Percentiles rank a stretch among this genome's conserved stretches.
Conservation (phyloP, 345 rosid species). For the Nephelium lappaceum region DNA sequence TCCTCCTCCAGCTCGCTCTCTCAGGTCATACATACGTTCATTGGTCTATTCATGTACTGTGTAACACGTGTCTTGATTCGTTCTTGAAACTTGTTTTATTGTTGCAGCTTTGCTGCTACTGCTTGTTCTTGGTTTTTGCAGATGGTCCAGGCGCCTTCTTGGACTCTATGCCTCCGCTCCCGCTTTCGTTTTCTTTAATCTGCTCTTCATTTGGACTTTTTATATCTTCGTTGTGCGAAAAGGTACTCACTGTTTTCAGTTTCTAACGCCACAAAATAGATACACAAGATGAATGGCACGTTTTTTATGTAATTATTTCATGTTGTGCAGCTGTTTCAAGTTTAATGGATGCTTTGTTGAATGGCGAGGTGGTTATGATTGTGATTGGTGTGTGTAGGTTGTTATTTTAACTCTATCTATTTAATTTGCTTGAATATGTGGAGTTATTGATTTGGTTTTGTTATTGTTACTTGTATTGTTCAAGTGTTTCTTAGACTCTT, state of each 20-base stretch:
- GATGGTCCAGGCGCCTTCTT: slow-evolving; percentile 48
- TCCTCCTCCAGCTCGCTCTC: slow-evolving; percentile 45
- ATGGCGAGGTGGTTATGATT: slow-evolving; percentile 44
- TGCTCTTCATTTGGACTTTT: slow-evolving; percentile 51
- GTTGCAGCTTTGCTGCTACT: slow-evolving; percentile 42
- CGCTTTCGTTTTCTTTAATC: slow-evolving; percentile 51
- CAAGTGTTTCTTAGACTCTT: slow-evolving; percentile 8
- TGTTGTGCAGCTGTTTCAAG: slow-evolving; percentile 42
- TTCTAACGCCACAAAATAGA: no score
- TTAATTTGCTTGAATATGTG: neutral
- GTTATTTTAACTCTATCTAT: slow-evolving; percentile 17
- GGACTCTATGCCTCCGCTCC: slow-evolving; percentile 55
- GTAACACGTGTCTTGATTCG: neutral
- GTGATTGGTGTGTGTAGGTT: slow-evolving; percentile 56
- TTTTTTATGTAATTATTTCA: no score
- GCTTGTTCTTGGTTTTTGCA: slow-evolving; percentile 40
- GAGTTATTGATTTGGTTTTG: neutral
- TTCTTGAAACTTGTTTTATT: neutral
- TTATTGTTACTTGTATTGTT: slow-evolving; percentile 1
- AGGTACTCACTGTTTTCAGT: slow-evolving; percentile 44
- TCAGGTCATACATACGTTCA: slow-evolving; percentile 36
- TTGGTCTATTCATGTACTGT: no score
- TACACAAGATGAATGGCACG: no score
- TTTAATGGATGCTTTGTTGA: slow-evolving; percentile 37
- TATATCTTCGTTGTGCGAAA: slow-evolving; percentile 40